Evolutionary conservation across 768 basidiomycete species (phyloP), one percentile per base, ranked within the genome.

Genomic region (Phaffia australis): DNA sequence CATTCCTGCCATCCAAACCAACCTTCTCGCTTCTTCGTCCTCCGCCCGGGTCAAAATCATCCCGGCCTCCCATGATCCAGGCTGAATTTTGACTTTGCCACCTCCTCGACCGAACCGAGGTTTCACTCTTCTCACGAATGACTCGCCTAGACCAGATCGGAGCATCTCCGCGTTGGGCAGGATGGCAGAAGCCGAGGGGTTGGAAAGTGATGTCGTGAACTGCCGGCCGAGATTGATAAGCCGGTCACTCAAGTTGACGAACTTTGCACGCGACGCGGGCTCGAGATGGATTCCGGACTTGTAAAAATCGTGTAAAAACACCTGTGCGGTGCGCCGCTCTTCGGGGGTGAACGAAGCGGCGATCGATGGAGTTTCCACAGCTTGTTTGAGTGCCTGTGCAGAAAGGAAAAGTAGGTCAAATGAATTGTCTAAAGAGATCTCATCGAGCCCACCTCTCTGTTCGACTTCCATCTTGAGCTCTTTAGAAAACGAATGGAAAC

Each of bases 301-400:
- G 74, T 95, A 89, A 77, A 99, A 99, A 80, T 98, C 95, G 56
- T 87, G 83, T 83, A 90, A 87, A 77, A 98, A 98, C 68, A 93
- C 93, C 27, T 88, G 81, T 32, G 95, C 92, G 7, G 93, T 73
- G 70, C 73, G 73, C 15, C 66, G 65, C 60, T 77, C 77, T 8
- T 75, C 71, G 6, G 69, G 55, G 1, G 74, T 70, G 25, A 76
- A 60, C 3, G 72, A 68, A 11, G 73, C 71, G 71, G 70, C 71
- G 61, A 71, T 66, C 5, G 62, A 60, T 2, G 69, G 58, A 14
- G 72, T 70, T 0, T 72, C 65, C 47, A 69, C 72, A 65, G 54
- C 73, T n/a, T 71, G 58, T 63, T 74, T 73, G 63, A 76, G 75
- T 3, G 74, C 73, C 74, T 76, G 66, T 29, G 29, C 6, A 9